Evolutionary conservation across 1,284 basidiomycete genomes (phyloP).

Genomic region (Moniliella sp.): DNA sequence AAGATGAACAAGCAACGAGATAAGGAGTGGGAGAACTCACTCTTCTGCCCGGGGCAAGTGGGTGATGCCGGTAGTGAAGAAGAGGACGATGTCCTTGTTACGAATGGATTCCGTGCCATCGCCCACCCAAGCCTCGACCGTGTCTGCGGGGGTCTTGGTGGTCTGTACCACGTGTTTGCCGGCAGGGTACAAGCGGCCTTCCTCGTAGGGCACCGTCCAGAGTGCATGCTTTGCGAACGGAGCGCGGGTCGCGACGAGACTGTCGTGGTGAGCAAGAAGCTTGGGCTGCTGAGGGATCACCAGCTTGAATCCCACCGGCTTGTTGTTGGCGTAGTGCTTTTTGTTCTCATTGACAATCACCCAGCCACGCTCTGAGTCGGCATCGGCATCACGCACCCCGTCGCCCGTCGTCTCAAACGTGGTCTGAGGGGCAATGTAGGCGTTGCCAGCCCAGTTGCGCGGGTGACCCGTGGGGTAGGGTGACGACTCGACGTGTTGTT

Average conservation of each 20-base stretch:
- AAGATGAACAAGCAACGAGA: constrained; percentile 4
- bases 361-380: constrained; percentile 52
- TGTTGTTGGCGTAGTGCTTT: constrained; percentile 36
- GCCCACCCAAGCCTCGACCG: constrained; percentile 47
- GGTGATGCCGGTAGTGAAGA: constrained; percentile 55
- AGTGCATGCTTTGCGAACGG: constrained; percentile 53
- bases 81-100: constrained; percentile 58
- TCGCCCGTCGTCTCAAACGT: constrained; percentile 44
- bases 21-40: constrained; percentile 41
- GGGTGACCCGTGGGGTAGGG: constrained; percentile 46
- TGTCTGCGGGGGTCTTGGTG: constrained; percentile 41
- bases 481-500: constrained; percentile 43
- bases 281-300: constrained; percentile 45
- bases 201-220: constrained; percentile 50
- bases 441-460: constrained; percentile 36
- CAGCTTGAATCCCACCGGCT: constrained; percentile 49
- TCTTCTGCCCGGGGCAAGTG: constrained; percentile 69
- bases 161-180: constrained; percentile 69
- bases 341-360: constrained; percentile 44
- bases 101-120: constrained; percentile 42
- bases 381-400: constrained; percentile 47
- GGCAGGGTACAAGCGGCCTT: constrained; percentile 58
- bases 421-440: constrained; percentile 49
- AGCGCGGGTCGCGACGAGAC: constrained; percentile 54
- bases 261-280: constrained; percentile 48